Evolutionary conservation across 164 flowering plant species (phyloP).

Genomic region (Brasenia schreberi): DNA sequence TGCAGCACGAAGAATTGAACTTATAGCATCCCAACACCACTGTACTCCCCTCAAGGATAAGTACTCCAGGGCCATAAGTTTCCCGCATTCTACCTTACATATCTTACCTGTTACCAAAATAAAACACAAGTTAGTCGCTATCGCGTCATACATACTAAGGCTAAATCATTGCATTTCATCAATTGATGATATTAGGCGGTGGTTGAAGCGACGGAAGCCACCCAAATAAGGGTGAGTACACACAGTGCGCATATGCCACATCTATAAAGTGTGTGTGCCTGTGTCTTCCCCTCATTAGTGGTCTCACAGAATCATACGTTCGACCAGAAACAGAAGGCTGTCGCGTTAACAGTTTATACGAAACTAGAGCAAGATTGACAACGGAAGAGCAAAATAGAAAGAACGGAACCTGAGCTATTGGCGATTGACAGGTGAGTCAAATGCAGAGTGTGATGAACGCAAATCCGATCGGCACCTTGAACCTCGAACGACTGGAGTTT

Average conservation of each 20-base stretch:
- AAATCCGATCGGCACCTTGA: constrained; percentile 74
- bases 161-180: no score
- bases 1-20: constrained; percentile 54
- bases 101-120: constrained; percentile 41
- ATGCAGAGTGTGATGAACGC: constrained; percentile 33
- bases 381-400: not conserved
- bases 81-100: constrained; percentile 60
- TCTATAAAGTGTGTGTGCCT: no score
- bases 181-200: no score
- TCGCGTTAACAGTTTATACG: no score
- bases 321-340: no score
- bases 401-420: constrained; percentile 46
- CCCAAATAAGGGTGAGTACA: no score
- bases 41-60: constrained; percentile 70
- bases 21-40: constrained; percentile 85
- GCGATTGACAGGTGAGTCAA: constrained; percentile 48
- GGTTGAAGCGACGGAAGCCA: no score
- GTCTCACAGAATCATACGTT: no score
- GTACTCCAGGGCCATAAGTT: constrained; percentile 52
- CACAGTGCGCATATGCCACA: no score
- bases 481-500: constrained; percentile 48
- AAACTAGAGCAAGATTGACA: not conserved
- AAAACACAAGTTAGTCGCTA: no score
- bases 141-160: no score
- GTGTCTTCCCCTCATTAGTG: no score